Evolutionary conservation across 495 filamentous ascomycete genomes (phyloP).

Genomic region (Penicillium atrosanguineum): DNA sequence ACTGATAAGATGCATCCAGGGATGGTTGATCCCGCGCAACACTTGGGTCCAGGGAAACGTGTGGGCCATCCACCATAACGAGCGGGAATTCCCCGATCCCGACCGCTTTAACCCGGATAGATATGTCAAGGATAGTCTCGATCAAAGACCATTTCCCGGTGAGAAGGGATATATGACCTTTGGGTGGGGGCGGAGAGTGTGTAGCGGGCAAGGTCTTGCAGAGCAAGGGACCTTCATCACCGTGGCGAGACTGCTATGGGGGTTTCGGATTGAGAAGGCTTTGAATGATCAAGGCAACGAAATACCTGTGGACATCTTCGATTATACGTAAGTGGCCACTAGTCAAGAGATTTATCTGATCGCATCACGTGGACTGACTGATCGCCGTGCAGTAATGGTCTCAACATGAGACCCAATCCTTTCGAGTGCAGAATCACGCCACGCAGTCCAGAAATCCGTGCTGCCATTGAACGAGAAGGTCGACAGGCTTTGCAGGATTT

Average conservation of each 20-base stretch:
- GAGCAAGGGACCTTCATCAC: slow-evolving; percentile 39
- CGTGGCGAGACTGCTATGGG: slow-evolving; percentile 18
- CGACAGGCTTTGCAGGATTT: slow-evolving; percentile 50
- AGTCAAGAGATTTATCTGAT: background rate
- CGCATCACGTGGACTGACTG: slow-evolving; percentile 5
- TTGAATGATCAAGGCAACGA: slow-evolving; percentile 45
- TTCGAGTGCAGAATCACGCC: slow-evolving; percentile 38
- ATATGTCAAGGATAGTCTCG: slow-evolving; percentile 30
- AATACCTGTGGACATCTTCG: slow-evolving; percentile 46
- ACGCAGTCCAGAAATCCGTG: slow-evolving; percentile 44
- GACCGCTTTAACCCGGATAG: slow-evolving; percentile 32
- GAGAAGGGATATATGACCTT: slow-evolving; percentile 65
- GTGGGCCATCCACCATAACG: slow-evolving; percentile 41
- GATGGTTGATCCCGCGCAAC: slow-evolving; percentile 18
- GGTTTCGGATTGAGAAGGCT: slow-evolving; percentile 36
- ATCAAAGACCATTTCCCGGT: slow-evolving; percentile 52
- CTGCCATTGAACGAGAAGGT: slow-evolving; percentile 54
- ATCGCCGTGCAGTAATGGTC: slow-evolving; percentile 27
- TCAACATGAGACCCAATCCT: slow-evolving; percentile 37
- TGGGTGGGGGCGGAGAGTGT: slow-evolving; percentile 41
- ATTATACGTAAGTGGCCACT: slow-evolving; percentile 35
- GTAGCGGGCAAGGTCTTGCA: slow-evolving; percentile 40
- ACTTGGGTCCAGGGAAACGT: slow-evolving; percentile 29
- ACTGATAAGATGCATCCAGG: slow-evolving; percentile 16
- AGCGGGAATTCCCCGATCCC: slow-evolving; percentile 41